Evolutionary conservation across 2,329 filamentous ascomycete genomes (phyloP), one percentile per base, ranked within the genome.

Genomic region (Colletotrichum agaves): DNA sequence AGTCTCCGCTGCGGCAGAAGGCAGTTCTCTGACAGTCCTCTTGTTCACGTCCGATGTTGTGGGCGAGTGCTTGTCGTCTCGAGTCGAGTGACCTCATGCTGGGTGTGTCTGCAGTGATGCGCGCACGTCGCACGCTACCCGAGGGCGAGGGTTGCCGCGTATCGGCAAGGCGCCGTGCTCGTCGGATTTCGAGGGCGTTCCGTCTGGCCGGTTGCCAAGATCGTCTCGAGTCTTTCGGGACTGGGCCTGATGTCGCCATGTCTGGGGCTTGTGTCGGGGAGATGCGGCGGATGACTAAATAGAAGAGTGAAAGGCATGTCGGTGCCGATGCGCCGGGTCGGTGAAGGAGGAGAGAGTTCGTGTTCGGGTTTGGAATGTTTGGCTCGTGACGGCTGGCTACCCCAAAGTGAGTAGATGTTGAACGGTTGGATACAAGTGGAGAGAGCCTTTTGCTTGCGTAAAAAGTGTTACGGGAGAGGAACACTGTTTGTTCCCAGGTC

Each of bases 21-120:
- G 44, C 60, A 64, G 53, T n/a, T 35, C 43, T 50, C 58, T 63
- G 59, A 52, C 59, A 43, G 49, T 49, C 43, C 63, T 43, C n/a
- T 27, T 62, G 33, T 55, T 49, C 17, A 11, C n/a, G 35, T 67
- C 59, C 37, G 43, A 50, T 44, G 35, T 58, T 27, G 31, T 21
- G 35, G 12, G 35, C 23, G 39, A n/a, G 11, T 15, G 43, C 12
- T 46, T 19, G 15, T 49, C 58, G 33, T 63, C 59, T 63, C 27
- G 50, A 61, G 23, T 35, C 33, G 13, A n/a, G 5, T 15, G 23
- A 11, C 13, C 43, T 50, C 6, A 27, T 8, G 27, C 27, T 27
- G 6, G 6, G 27, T 27, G 27, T 27, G 27, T 6, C 27, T 27
- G 27, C 27, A n/a, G 5, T 27, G n/a, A n/a, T 21, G 35, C 12